Conservation (phyloP, 2,329 filamentous ascomycete genomes). For the Botrytis fabae region DNA sequence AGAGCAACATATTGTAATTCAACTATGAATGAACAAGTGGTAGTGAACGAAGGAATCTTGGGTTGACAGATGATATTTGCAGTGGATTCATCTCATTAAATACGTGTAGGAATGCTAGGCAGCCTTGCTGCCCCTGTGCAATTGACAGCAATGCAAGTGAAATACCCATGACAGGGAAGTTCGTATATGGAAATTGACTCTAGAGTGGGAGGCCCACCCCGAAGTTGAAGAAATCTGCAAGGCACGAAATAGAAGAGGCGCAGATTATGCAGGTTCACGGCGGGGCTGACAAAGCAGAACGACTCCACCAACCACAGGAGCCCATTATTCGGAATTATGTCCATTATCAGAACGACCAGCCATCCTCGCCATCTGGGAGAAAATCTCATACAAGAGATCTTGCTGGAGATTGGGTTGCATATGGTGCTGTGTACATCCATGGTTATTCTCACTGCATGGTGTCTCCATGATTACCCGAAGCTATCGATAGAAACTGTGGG, state of each 20-base stretch:
- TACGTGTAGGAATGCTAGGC: not conserved
- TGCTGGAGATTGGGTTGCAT: not conserved
- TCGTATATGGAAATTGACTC: not conserved
- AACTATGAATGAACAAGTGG: not conserved
- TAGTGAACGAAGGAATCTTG: not conserved
- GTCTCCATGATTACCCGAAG: not conserved
- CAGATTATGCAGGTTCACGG: not conserved
- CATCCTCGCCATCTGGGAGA: not conserved
- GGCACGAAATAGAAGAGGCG: not conserved
- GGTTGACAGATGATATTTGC: not conserved
- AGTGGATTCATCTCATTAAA: not conserved
- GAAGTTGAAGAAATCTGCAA: not conserved
- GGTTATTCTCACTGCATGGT: not conserved
- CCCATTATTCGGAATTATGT: not conserved
- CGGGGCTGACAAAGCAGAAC: not conserved
- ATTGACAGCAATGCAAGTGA: not conserved
- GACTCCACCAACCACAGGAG: not conserved
- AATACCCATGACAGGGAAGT: not conserved
- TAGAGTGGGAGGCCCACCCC: not conserved
- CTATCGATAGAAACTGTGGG: not conserved
- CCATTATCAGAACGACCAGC: slow-evolving; percentile 5
- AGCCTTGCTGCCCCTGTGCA: not conserved
- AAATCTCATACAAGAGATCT: not conserved
- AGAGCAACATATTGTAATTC: not conserved
- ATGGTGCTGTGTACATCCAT: not conserved